Conservation (phyloP, 176 grass and related monocot species). For the Cocos nucifera region DNA sequence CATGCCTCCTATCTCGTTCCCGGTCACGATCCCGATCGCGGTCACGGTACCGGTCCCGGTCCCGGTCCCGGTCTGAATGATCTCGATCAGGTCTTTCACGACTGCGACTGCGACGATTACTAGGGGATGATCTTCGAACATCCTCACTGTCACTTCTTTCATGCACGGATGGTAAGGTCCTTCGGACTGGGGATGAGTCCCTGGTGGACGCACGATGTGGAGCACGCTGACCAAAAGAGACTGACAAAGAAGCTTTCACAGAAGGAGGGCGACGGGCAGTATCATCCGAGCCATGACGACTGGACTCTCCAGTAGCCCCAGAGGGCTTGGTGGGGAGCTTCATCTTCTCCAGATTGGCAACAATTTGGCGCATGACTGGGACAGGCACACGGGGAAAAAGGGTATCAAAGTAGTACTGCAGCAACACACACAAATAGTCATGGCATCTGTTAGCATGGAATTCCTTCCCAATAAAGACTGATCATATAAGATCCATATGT, state of each 20-base stretch:
- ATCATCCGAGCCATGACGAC: conserved; percentile 76
- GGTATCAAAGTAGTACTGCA: conserved; percentile 98
- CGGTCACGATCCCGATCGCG: conserved; percentile 15
- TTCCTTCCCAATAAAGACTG: no score
- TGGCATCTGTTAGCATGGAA: no score
- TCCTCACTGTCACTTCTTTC: conserved; percentile 35
- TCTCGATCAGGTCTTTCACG: conserved; percentile 23
- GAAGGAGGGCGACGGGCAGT: conserved; percentile 85
- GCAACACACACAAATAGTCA: neutral
- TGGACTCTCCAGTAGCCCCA: conserved; percentile 79
- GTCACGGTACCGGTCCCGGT: conserved; percentile 9
- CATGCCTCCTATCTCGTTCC: conserved; percentile 11
- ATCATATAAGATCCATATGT: no score
- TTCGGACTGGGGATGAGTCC: conserved; percentile 79
- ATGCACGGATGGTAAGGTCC: conserved; percentile 34
- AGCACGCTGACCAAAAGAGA: conserved; percentile 95
- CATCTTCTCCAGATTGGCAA: conserved; percentile 65
- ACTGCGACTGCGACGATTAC: conserved; percentile 25
- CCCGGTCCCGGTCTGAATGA: conserved; percentile 1
- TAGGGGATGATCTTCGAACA: conserved; percentile 32
- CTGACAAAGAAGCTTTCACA: conserved; percentile 82
- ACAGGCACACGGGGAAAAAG: conserved; percentile 82
- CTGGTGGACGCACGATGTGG: conserved; percentile 94
- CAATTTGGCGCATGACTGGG: conserved; percentile 65
- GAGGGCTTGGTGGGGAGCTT: conserved; percentile 80